Conservation (phyloP, 2,329 filamentous ascomycete species). For the Polytolypa hystricis region DNA sequence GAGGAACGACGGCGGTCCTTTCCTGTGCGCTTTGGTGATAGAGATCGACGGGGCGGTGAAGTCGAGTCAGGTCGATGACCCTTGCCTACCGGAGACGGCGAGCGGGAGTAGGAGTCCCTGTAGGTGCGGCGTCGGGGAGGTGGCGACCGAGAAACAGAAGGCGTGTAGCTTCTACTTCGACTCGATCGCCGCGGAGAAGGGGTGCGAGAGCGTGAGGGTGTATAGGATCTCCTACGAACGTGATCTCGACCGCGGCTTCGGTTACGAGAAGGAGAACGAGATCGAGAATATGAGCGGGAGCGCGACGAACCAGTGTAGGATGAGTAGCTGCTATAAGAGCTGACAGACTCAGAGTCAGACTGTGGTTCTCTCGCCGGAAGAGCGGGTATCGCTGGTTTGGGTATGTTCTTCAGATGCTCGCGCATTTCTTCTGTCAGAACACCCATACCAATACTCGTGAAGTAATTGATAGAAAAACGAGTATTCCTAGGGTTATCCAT, state of each 20-base stretch:
- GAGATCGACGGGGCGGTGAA: slow-evolving; percentile 16
- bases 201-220: slow-evolving; percentile 24
- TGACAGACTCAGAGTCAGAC: slow-evolving; percentile 55
- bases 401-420: slow-evolving; percentile 77
- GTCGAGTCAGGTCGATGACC: slow-evolving; percentile 18
- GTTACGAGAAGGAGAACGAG: slow-evolving; percentile 32
- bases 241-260: slow-evolving; percentile 11
- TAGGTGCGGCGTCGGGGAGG: slow-evolving; percentile 19
- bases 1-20: no score
- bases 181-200: slow-evolving; percentile 22
- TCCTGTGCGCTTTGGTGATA: slow-evolving; percentile 11
- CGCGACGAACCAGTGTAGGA: slow-evolving; percentile 45
- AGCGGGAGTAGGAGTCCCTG: slow-evolving; percentile 24
- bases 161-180: slow-evolving; percentile 22
- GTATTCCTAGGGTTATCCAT: slow-evolving; percentile 80
- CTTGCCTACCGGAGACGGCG: slow-evolving; percentile 17
- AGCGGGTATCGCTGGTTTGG: slow-evolving; percentile 68
- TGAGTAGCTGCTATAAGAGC: slow-evolving; percentile 63
- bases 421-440: slow-evolving; percentile 90
- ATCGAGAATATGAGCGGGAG: slow-evolving; percentile 34
- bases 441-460: slow-evolving; percentile 96
- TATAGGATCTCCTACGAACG: slow-evolving; percentile 8
- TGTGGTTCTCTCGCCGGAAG: slow-evolving; percentile 43
- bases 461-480: slow-evolving; percentile 98
- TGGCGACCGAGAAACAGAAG: slow-evolving; percentile 26